Conservation (phyloP, 495 filamentous ascomycete species). For the Rhizodiscina lignyota region DNA sequence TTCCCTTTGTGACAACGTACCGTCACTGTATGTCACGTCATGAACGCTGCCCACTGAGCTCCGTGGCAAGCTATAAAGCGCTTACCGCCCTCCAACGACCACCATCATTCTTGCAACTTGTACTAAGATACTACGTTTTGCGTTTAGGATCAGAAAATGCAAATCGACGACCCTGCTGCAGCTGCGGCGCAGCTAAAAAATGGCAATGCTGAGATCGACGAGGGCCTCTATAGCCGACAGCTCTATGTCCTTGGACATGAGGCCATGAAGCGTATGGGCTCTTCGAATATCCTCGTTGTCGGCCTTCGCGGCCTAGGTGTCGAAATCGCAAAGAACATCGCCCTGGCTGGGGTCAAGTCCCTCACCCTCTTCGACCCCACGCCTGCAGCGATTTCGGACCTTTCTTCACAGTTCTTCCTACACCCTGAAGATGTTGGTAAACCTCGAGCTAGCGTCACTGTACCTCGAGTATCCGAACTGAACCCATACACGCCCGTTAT, state of each 20-base stretch:
- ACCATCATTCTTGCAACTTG: neutral
- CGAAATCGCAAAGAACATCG: slow-evolving; percentile 98
- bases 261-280: slow-evolving; percentile 98
- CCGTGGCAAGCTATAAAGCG: neutral
- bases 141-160: slow-evolving; percentile 40
- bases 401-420: slow-evolving; percentile 95
- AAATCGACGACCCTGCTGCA: slow-evolving; percentile 52
- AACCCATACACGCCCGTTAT: slow-evolving; percentile 90
- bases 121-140: neutral
- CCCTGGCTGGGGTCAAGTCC: slow-evolving; percentile 83
- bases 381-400: slow-evolving; percentile 65
- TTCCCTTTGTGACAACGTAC: neutral
- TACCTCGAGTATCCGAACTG: slow-evolving; percentile 78
- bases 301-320: slow-evolving; percentile 89
- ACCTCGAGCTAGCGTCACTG: slow-evolving; percentile 70
- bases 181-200: slow-evolving; percentile 42
- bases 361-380: slow-evolving; percentile 76
- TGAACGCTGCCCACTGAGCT: too few relatives aligned
- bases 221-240: slow-evolving; percentile 93
- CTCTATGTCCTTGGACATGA: slow-evolving; percentile 97
- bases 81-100: neutral
- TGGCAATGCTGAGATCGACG: slow-evolving; percentile 62
- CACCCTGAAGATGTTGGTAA: slow-evolving; percentile 79
- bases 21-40: neutral
- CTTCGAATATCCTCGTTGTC: slow-evolving; percentile 84